Base-by-base conservation (phyloP, 2,329 filamentous ascomycete genomes). In the Ophiostoma montium region DNA sequence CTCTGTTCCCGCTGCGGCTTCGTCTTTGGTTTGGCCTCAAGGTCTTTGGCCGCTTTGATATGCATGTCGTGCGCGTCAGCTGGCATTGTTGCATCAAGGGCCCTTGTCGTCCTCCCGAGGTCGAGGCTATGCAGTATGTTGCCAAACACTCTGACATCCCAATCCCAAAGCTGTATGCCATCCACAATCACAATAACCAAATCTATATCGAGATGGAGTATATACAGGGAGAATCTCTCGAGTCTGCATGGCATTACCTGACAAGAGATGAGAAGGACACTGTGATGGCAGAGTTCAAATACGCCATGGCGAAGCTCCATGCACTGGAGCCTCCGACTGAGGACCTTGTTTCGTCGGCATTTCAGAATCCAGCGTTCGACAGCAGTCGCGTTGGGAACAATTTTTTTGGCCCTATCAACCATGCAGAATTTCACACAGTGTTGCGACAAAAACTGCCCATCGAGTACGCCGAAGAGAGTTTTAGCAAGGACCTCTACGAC, bases 161-260 rank as follows among this genome's bases (percentile, higher is more conserved):
- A 2, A 18, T 51, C 13, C 50, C 50, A 15, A 35, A 18, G 18
- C 41, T 51, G 15, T 46, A 51, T 31, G 41, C 30, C 35, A 32
- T 36, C 18, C 18, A 35, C n/a, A 30, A 13, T 11, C 5, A 43
- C 5, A 42, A n/a, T 30, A 35, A 30, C 12, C 10, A 31, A 6
- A 36, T 51, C 6, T 51, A 49, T 30, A 51, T 51, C 21, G 46
- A 51, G 50, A 51, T 49, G 50, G 50, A 51, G 36, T 19, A 21
- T 4, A 18, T 49, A 8, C 11, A 46, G 30, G 50, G 50, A 19
- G 18, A 16, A 6, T 46, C 11, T 35, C 31, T 49, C 35, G 41
- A 46, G 13, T 35, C 18, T 46, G 49, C 43, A 7, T 46, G 27
- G 23, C n/a, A n/a, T n/a, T n/a, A n/a, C n/a, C n/a, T n/a, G n/a